Conservation (phyloP, 2,329 filamentous ascomycete species). For the Scedosporium apiospermum region DNA sequence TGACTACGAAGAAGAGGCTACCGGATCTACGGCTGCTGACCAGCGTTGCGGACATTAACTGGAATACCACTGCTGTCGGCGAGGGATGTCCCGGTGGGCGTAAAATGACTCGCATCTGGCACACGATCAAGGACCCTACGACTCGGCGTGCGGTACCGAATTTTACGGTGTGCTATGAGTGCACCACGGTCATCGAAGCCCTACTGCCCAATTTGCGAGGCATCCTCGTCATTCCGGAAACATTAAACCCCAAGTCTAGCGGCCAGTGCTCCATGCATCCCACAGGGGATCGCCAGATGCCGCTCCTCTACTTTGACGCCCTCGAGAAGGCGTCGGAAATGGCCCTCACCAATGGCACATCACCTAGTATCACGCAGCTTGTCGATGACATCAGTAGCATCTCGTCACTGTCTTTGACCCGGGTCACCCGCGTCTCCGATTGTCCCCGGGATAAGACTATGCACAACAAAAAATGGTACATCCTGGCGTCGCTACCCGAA, state of each 20-base stretch:
- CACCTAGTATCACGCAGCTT: slow-evolving; percentile 51
- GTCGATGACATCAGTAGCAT: slow-evolving; percentile 50
- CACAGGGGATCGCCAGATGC: slow-evolving; percentile 36
- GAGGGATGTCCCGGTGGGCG: slow-evolving; percentile 49
- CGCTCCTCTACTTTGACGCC: slow-evolving; percentile 50
- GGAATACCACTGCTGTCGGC: slow-evolving; percentile 31
- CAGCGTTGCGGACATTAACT: slow-evolving; percentile 54
- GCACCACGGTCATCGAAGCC: slow-evolving; percentile 60
- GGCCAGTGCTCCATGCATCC: slow-evolving; percentile 63
- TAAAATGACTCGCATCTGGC: slow-evolving; percentile 57
- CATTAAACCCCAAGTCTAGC: slow-evolving; percentile 32
- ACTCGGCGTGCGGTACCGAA: slow-evolving; percentile 54
- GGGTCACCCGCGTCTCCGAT: slow-evolving; percentile 45
- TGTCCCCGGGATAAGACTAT: slow-evolving; percentile 57
- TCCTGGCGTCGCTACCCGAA: slow-evolving; percentile 63
- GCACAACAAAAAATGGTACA: slow-evolving; percentile 62
- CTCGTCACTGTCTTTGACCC: background rate
- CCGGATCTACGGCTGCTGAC: slow-evolving; percentile 61
- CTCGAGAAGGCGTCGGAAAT: slow-evolving; percentile 48
- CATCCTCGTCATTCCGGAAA: slow-evolving; percentile 48
- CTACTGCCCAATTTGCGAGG: slow-evolving; percentile 65
- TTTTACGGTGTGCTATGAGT: slow-evolving; percentile 68
- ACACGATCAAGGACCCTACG: slow-evolving; percentile 61
- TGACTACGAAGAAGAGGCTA: slow-evolving; percentile 62
- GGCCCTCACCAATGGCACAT: slow-evolving; percentile 31